Evolutionary conservation across 2,329 filamentous ascomycete genomes (phyloP), one percentile per base, ranked within the genome.

Genomic region (Fusarium gaditjirri): DNA sequence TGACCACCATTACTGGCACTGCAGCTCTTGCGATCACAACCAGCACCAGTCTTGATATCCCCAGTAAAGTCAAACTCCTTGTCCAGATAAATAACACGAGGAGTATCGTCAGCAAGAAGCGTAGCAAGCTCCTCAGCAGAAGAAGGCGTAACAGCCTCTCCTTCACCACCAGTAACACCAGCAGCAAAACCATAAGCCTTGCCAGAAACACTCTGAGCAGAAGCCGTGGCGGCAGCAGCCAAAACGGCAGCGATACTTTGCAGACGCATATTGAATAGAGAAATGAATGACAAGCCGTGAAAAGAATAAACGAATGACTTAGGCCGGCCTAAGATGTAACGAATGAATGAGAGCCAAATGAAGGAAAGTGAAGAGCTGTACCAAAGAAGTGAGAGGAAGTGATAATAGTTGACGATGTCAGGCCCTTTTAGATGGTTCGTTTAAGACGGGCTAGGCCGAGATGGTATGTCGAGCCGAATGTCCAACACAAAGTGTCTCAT

Each of bases 91-190:
- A 78, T 77, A 17, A 71, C 70, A 23, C 76, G 70, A 5, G 75
- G 70, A 4, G 71, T 73, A 9, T 78, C 76, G n/a, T 78, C 76
- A n/a, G 75, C 67, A 7, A 78, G 71, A 58, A 63, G 74, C 17
- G 73, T 36, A 5, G 79, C 72, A 64, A 88, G 83, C 80, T 89
- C 82, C 21, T 80, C 81, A 27, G 80, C 84, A 33, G 81, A 82
- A 19, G 77, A 78, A n/a, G 86, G 86, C 49, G 83, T 82, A 2
- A 68, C 71, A 8, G 85, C 80, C 21, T 83, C 78, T 17, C 85
- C 86, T 59, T 74, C 80, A 33, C 87, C 87, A 50, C 87, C 87
- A 35, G 87, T 88, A 5, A 86, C 84, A 41, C 86, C 77, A 4
- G 71, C 69, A 16, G 78, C 78, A 27, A 80, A 80, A 41, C 78